Base-by-base conservation (phyloP, 345 rosid genomes). In the Eucalyptus shirleyi region DNA sequence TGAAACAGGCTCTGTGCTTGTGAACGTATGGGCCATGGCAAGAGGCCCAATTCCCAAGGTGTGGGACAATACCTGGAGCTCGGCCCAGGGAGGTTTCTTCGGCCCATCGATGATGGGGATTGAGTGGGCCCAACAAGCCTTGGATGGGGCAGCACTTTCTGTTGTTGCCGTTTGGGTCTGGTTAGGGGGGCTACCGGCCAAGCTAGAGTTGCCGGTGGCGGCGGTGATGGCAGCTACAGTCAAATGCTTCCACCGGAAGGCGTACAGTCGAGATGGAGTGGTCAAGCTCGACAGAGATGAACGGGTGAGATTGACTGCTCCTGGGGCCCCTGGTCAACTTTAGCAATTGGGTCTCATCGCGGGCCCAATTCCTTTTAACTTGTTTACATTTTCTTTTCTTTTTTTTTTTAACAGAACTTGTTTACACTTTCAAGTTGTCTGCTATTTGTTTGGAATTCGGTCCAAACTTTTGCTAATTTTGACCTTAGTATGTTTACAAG, bases 121-220 rank as follows among this genome's bases (percentile, higher is more conserved):
- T 28, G 1, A 60, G 67, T 60, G 32, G 67, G 67, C 67, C 67
- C 67, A 12, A 26, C 67, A 60, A 28, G 32, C 59, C 24, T 53
- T 53, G 24, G 1, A 53, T 53, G 88, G 94, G 95, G 18, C 88
- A 90, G 17, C 91, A 91, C 81, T 92, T 51, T 49, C 88, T 77
- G 88, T 40, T 90, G 24, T 56, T 94, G 86, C 94, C 94, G 1
- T 94, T 93, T 18, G 92, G 94, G 3, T 90, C 90, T 2, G 94
- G 94, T 4, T 89, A 93, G 67, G 91, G 95, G 88, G 93, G 92
- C 17, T 91, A 93, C 56, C 93, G 19, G 93, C 93, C 42, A 86
- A 92, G 94, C 88, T 59, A 37, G 93, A 92, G 89, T n/a, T 94
- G 40, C 92, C 3, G 6, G 9, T 1, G 9, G 9, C 91, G 2